A percentile compares a stretch with the other conserved stretches of the same genome.
Conservation (phyloP, 306 rosid species). For the Gillenia trifoliata region DNA sequence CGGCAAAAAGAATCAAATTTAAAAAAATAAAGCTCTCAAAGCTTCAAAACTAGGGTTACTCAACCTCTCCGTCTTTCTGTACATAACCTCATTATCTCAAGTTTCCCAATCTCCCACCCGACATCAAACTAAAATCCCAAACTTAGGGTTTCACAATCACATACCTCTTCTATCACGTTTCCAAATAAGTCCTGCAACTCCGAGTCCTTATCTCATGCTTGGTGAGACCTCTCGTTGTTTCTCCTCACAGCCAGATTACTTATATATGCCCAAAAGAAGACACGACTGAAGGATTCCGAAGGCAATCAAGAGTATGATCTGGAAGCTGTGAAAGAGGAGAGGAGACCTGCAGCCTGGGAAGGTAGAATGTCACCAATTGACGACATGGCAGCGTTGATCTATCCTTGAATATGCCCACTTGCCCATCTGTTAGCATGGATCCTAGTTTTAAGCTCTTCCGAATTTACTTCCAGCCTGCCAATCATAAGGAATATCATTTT, state of each 20-base stretch:
- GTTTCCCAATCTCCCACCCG: neutral
- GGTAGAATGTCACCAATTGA: constrained; percentile 94
- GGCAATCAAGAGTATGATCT: constrained; percentile 70
- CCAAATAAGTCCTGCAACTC: neutral
- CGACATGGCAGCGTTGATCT: constrained; percentile 89
- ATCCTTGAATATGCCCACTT: constrained; percentile 95
- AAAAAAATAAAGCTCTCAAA: neutral
- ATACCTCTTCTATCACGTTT: neutral
- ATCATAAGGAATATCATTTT: constrained; percentile 5
- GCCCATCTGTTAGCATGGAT: constrained; percentile 86
- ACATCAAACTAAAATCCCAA: neutral
- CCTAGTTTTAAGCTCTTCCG: constrained; percentile 95
- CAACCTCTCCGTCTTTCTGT: neutral
- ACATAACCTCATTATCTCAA: too few relatives aligned
- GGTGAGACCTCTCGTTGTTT: neutral
- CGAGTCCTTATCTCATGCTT: neutral
- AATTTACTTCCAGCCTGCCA: constrained; percentile 89
- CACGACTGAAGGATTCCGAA: neutral
- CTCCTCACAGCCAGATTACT: neutral
- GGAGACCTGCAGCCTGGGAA: constrained; percentile 98
- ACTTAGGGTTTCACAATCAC: neutral
- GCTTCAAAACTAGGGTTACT: neutral
- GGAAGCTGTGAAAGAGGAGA: constrained; percentile 89
- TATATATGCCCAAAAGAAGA: neutral
- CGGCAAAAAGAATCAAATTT: neutral